Conservation (phyloP, 257 asterid genomes). For the Forsythia suspensa region DNA sequence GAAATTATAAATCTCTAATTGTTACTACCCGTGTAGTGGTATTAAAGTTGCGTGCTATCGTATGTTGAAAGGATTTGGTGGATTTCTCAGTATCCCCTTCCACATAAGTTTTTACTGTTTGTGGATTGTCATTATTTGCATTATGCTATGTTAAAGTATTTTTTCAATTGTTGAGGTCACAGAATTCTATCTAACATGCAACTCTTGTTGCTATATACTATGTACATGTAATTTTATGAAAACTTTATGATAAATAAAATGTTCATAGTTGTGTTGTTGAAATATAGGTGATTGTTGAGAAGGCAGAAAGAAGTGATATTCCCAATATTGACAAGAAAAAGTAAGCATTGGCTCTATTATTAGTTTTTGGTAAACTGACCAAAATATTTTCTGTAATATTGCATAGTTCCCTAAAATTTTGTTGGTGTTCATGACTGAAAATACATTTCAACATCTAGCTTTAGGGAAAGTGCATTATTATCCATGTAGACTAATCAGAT, state of each 20-base stretch:
- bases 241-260: not conserved
- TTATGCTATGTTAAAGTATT: too few species aligned
- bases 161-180: too few species aligned
- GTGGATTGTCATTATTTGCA: too few species aligned
- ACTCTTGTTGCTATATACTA: too few species aligned
- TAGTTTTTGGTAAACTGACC: not conserved
- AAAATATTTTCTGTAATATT: not conserved
- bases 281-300: slow-evolving; percentile 68
- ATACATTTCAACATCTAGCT: not conserved
- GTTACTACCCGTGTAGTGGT: too few species aligned
- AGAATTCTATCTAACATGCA: too few species aligned
- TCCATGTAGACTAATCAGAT: not conserved
- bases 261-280: not conserved
- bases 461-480: not conserved
- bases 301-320: slow-evolving; percentile 66
- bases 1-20: too few species aligned
- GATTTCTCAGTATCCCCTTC: too few species aligned
- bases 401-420: not conserved
- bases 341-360: slow-evolving; percentile 30
- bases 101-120: too few species aligned
- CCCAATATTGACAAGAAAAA: slow-evolving; percentile 72
- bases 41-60: too few species aligned
- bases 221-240: too few species aligned
- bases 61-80: too few species aligned
- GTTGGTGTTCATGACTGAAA: not conserved